Evolutionary conservation across 805 yeast species (phyloP), one percentile per base, ranked within the genome.

Genomic region (Middelhovenomyces tepae): DNA sequence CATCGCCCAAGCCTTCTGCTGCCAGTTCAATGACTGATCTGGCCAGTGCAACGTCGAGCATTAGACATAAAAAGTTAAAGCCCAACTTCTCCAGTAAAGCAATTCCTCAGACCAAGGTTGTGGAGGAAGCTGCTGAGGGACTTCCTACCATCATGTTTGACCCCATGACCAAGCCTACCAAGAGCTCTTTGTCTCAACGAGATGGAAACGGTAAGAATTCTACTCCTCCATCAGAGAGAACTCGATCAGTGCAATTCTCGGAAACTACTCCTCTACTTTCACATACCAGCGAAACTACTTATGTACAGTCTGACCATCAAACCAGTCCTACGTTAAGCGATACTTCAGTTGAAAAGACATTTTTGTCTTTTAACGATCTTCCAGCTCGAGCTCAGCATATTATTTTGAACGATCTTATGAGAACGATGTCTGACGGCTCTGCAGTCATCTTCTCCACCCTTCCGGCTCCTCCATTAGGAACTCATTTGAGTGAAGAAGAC

Each of bases 311-410:
- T n/a, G n/a, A n/a, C n/a, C n/a, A n/a, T n/a, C n/a, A n/a, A n/a
- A n/a, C n/a, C n/a, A n/a, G n/a, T n/a, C n/a, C n/a, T n/a, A n/a
- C n/a, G n/a, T n/a, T n/a, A n/a, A n/a, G n/a, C n/a, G n/a, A n/a
- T n/a, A 2, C 35, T 16, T 30, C 14, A 11, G 30, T 20, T n/a
- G 39, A 30, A 4, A 17, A 16, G 8, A 18, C 27, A 10, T 37
- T 53, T 24, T 47, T 65, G 14, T 69, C 81, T 1, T 87, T 87
- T 57, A 81, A 85, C 52, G 91, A 83, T 40, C 57, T 89, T n/a
- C 94, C 96, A 0, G 91, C 94, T 6, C 73, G 75, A 44, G 91
- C 93, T 0, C 98, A 89, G 54, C 94, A 87, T 52, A 54, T 89
- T 32, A 79, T 91, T 31, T 61, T 91, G 44, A 89, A 89, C 54